A percentile compares a stretch with the other conserved stretches of the same genome.
Conservation (phyloP, 768 basidiomycete genomes). For the Rubroboletus satanas region DNA sequence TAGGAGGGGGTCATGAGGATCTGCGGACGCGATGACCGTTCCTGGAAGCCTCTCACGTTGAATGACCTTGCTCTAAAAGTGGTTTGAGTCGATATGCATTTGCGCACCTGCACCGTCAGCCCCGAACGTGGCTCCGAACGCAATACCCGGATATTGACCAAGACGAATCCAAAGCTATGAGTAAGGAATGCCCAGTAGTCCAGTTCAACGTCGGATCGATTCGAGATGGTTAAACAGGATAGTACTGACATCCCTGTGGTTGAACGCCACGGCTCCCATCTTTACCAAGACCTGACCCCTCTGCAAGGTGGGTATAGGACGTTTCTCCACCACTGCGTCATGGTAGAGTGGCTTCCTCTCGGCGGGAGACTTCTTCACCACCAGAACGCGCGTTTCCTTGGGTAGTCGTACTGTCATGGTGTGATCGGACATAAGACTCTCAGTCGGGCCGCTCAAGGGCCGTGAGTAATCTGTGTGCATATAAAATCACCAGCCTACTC, state of each 20-base stretch:
- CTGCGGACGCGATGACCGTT: slow-evolving; percentile 54
- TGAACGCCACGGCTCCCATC: slow-evolving; percentile 69
- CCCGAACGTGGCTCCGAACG: slow-evolving; percentile 57
- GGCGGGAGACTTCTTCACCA: slow-evolving; percentile 42
- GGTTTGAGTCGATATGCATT: neutral
- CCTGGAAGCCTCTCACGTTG: slow-evolving; percentile 38
- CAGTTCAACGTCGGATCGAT: neutral
- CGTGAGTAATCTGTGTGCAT: neutral
- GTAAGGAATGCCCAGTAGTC: neutral
- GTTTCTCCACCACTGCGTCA: slow-evolving; percentile 52
- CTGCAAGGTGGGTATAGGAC: slow-evolving; percentile 47
- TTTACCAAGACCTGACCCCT: slow-evolving; percentile 61
- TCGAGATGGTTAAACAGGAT: neutral
- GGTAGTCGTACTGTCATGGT: slow-evolving; percentile 31
- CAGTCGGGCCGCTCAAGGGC: neutral
- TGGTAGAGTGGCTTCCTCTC: slow-evolving; percentile 46
- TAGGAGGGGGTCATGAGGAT: slow-evolving; percentile 52
- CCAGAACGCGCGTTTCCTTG: slow-evolving; percentile 44
- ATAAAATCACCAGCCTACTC: neutral
- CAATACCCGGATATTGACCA: slow-evolving; percentile 63
- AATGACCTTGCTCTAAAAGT: neutral
- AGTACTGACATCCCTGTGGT: slow-evolving; percentile 63
- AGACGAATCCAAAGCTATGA: slow-evolving; percentile 69
- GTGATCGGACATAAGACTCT: neutral
- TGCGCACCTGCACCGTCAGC: slow-evolving; percentile 68